Evolutionary conservation across 768 basidiomycete species (phyloP).

Genomic region (Lactifluus piperatus): DNA sequence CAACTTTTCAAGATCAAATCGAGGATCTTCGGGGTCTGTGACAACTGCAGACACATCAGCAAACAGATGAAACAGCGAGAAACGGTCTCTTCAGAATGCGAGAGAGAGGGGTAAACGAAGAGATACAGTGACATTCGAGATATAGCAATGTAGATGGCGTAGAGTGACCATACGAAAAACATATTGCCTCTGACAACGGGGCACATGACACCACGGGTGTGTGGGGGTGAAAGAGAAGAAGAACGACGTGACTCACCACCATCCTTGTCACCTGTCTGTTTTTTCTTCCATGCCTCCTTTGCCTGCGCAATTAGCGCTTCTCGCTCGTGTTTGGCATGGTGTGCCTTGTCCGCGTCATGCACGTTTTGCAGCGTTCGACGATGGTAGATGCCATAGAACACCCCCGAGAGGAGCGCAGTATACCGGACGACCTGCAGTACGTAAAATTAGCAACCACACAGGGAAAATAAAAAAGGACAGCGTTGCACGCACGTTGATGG

Average conservation of each 20-base stretch:
- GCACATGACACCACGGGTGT: neutral
- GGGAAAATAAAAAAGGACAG: neutral
- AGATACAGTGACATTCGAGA: neutral
- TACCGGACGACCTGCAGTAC: constrained; percentile 73
- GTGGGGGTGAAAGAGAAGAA: neutral
- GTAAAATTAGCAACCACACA: neutral
- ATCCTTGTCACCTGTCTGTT: constrained; percentile 47
- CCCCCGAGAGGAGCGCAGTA: constrained; percentile 78
- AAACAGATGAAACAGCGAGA: neutral
- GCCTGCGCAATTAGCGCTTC: constrained; percentile 77
- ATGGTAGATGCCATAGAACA: constrained; percentile 89
- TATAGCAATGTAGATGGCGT: neutral
- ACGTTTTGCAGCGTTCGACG: constrained; percentile 79
- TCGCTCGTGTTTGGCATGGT: constrained; percentile 63
- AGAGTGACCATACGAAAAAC: neutral
- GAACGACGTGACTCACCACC: constrained; percentile 41
- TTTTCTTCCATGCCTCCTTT: constrained; percentile 83
- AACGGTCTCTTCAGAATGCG: neutral
- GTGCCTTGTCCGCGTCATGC: constrained; percentile 68
- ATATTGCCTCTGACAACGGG: neutral
- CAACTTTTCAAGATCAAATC: constrained; percentile 93
- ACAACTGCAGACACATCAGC: constrained; percentile 46
- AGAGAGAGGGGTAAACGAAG: neutral
- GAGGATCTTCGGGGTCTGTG: constrained; percentile 90
- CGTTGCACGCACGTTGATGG: constrained; percentile 14